Base-by-base conservation (phyloP, 1,284 basidiomycete species). In the Porodaedalea pini region DNA sequence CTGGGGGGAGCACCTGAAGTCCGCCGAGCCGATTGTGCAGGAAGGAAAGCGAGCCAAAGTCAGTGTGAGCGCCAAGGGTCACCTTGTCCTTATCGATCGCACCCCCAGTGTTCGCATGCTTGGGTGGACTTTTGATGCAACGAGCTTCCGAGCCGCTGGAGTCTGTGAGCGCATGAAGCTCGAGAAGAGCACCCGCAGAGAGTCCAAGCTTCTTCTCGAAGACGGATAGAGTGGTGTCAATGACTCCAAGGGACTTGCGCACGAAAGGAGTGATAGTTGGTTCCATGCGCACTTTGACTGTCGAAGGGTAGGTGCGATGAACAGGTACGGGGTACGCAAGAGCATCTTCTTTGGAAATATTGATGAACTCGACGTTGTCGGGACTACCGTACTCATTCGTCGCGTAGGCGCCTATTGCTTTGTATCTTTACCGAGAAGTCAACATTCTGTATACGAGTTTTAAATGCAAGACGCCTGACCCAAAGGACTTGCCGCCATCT, bases 1-100 rank as follows among this genome's bases (percentile, higher is more conserved):
- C 82, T 0, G 85, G 85, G 0, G 79, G 77, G 41, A 88, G 73
- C 0, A 89, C 85, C 64, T 90, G 88, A 4, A 90, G 71, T 0
- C 88, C 88, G 2, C 87, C 87, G 0, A 90, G 77, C 10, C 78
- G 78, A 67, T 88, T 88, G 68, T 86, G 83, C 49, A 88, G 70
- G 69, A 86, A 81, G 0, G 83, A 81, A 78, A 75, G 63, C n/a
- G 72, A 73, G 15, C 74, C 74, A 57, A 76, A 76, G 62, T 77
- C 75, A 3, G 74, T 83, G 65, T 83, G 82, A 5, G 78, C 77
- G 7, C 80, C 81, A 17, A 82, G 63, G 0, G 72, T 71, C 13
- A 71, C 71, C 17, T 54, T 27, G 8, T 54, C 53, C 40, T 27
- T 52, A 40, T 13, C 19, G 0, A 63, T 62, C 5, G 19, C 13